Evolutionary conservation across 805 yeast genomes (phyloP).

Genomic region (Wickerhamomyces sydowiorum): DNA sequence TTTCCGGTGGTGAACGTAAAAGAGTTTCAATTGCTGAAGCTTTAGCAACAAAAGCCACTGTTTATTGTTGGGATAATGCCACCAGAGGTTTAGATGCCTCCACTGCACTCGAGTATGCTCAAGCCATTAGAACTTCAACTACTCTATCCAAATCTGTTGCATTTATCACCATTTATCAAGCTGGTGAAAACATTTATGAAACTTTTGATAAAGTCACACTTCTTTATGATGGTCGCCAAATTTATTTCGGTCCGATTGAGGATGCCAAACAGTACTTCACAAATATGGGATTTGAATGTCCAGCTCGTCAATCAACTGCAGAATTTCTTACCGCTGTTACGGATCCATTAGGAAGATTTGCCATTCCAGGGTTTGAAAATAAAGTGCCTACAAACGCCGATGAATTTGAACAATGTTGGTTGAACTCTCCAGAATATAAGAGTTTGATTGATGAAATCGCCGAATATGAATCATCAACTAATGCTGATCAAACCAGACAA

Average conservation of each 20-base stretch:
- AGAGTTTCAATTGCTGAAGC: conserved; percentile 83
- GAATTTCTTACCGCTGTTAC: conserved; percentile 68
- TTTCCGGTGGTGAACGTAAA: conserved; percentile 83
- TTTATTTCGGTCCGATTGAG: conserved; percentile 56
- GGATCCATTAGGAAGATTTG: conserved; percentile 55
- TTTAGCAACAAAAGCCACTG: conserved; percentile 53
- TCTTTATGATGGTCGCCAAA: conserved; percentile 54
- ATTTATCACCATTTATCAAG: conserved; percentile 65
- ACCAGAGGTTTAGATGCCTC: conserved; percentile 85
- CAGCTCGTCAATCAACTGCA: conserved; percentile 62
- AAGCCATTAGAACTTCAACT: conserved; percentile 61
- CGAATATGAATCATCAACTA: conserved; percentile 25
- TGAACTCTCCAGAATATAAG: conserved; percentile 38
- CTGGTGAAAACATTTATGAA: conserved; percentile 60
- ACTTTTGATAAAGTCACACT: conserved; percentile 59
- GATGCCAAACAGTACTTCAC: conserved; percentile 54
- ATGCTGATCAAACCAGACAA: conserved; percentile 27
- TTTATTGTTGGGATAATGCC: conserved; percentile 76
- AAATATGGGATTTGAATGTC: conserved; percentile 60
- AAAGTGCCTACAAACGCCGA: conserved; percentile 55
- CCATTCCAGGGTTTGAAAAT: conserved; percentile 41
- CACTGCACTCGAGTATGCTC: conserved; percentile 70
- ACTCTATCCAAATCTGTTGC: conserved; percentile 47
- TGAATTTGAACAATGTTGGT: conserved; percentile 60
- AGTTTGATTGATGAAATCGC: conserved; percentile 40